phyloP scores from a whole-genome alignment of 176 grass and related monocot species.

The Oryza nivara region DNA sequence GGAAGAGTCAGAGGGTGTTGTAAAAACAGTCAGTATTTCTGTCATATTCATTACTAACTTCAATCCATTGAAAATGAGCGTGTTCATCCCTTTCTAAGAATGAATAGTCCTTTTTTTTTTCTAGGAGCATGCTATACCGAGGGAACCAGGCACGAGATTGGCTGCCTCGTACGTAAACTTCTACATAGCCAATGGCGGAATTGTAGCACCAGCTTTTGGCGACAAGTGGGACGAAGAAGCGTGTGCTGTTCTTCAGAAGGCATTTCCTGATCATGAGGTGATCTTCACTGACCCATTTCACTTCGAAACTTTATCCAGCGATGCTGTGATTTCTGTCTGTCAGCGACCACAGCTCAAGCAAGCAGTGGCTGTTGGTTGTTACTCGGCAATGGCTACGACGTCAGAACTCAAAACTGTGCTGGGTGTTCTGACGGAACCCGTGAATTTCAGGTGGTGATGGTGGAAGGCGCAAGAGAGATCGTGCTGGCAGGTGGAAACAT shows the following conservation, averaged over 20 bases:
- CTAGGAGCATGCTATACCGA: slow-evolving; percentile 69
- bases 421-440: not conserved
- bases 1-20: slow-evolving; percentile 72
- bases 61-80: not conserved
- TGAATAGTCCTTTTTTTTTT: not conserved
- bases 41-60: not conserved
- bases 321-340: not conserved
- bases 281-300: not conserved
- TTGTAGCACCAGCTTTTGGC: slow-evolving; percentile 74
- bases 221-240: slow-evolving; percentile 73
- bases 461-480: slow-evolving; percentile 80
- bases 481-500: slow-evolving; percentile 89
- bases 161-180: slow-evolving; percentile 94
- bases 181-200: slow-evolving; percentile 76
- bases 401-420: no score
- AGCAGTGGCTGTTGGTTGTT: not conserved
- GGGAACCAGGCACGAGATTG: slow-evolving; percentile 64
- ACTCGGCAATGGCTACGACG: not conserved
- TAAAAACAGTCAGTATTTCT: slow-evolving; percentile 41
- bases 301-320: not conserved
- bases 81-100: not conserved
- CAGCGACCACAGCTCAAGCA: not conserved
- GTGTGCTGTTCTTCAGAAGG: slow-evolving; percentile 51
- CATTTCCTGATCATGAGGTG: slow-evolving; percentile 78
- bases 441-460: slow-evolving; percentile 73